phyloP scores from a whole-genome alignment of 1,284 basidiomycete species.

The Marasmius tenuissimus region DNA sequence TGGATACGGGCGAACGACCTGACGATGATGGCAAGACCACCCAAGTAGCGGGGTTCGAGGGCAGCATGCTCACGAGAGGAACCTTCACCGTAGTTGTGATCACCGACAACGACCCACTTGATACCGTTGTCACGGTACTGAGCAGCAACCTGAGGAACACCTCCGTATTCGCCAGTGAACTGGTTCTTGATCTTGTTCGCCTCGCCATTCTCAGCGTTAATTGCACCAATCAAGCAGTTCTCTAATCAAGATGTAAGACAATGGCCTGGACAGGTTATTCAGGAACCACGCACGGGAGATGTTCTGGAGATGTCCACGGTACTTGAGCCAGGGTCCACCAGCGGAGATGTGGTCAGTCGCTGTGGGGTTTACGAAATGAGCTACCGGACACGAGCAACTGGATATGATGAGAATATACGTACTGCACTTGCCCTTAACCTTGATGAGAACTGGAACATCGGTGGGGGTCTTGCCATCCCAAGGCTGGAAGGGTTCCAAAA shows the following conservation, averaged over 20 bases:
- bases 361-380: conserved; percentile 21
- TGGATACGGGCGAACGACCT: conserved; percentile 97
- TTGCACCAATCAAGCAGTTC: conserved; percentile 97
- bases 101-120: conserved; percentile 95
- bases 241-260: conserved; percentile 42
- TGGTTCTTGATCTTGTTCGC: conserved; percentile 97
- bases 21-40: conserved; percentile 93
- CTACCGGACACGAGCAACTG: not conserved
- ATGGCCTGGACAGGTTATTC: not conserved
- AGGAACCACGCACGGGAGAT: conserved; percentile 77
- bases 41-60: conserved; percentile 95
- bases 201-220: conserved; percentile 93
- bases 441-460: conserved; percentile 93
- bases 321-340: conserved; percentile 99
- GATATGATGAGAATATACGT: conserved; percentile 28
- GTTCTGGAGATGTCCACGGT: conserved; percentile 98
- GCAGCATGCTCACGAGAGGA: conserved; percentile 98
- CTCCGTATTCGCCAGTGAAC: conserved; percentile 83
- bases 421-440: conserved; percentile 99
- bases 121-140: conserved; percentile 88
- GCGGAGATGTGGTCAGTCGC: conserved; percentile 90
- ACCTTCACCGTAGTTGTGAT: conserved; percentile 98
- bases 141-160: conserved; percentile 84
- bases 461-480: conserved; percentile 94
- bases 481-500: conserved; percentile 86